These are phyloP conservation scores for Zymoseptoria pseudotritici DNA, from an alignment of 2,329 filamentous ascomycete species.

Conservation along the genomic window DNA sequence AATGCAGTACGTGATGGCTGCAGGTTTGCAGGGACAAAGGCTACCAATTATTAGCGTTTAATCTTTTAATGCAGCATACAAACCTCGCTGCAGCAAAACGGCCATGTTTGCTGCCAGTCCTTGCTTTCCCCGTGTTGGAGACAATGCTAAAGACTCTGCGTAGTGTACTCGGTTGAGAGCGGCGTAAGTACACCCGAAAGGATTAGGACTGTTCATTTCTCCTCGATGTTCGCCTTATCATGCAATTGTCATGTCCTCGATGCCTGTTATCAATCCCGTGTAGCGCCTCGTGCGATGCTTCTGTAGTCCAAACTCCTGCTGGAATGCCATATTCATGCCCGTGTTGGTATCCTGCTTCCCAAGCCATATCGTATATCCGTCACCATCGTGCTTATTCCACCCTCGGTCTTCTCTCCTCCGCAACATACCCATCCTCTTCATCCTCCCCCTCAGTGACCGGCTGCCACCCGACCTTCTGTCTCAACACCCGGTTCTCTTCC, in stretches of 20 bases:
- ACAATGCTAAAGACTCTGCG: neutral
- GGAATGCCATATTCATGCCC: neutral
- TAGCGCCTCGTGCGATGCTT: neutral
- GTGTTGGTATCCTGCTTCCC: neutral
- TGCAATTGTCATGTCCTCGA: neutral
- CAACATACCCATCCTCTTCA: conserved; percentile 32
- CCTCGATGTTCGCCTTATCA: neutral
- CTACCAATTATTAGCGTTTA: neutral
- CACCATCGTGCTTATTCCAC: neutral
- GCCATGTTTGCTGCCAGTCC: neutral
- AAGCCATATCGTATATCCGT: neutral
- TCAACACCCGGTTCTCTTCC: conserved; percentile 42
- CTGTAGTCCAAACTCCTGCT: neutral
- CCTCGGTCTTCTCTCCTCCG: conserved; percentile 5
- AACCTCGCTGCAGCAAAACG: neutral
- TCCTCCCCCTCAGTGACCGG: conserved; percentile 31
- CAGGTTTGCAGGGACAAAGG: neutral
- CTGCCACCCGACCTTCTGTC: conserved; percentile 41
- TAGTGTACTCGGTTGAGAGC: too few species aligned
- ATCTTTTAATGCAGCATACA: neutral
- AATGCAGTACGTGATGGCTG: neutral
- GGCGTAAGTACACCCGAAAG: neutral
- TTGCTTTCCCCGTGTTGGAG: too few species aligned
- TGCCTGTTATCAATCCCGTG: neutral
- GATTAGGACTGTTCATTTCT: neutral